Conservation (phyloP, 169 alveolate genomes). For the Plasmodium adleri region DNA sequence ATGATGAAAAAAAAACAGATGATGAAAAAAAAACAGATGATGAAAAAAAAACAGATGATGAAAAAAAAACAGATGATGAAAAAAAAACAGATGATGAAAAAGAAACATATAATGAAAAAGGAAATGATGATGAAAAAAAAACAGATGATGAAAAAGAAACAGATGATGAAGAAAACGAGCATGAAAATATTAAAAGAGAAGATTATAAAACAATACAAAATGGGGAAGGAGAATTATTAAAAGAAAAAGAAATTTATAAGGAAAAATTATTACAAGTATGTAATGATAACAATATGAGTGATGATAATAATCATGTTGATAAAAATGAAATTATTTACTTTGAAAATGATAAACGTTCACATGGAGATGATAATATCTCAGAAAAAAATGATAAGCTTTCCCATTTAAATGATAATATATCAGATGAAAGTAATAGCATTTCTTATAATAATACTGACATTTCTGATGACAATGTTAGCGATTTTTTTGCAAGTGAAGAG, state of each 20-base stretch:
- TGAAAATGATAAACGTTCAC: not conserved
- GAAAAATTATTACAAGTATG: not conserved
- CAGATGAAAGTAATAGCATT: not conserved
- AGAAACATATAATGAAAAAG: not conserved
- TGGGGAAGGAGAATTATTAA: not conserved
- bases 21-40: constrained; percentile 16
- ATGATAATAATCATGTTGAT: not conserved
- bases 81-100: not conserved
- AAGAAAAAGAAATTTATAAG: not conserved
- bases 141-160: constrained; percentile 11
- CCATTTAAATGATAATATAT: not conserved
- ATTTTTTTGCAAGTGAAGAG: not conserved
- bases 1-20: constrained; percentile 10
- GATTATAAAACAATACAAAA: not conserved
- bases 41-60: not conserved
- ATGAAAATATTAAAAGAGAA: not conserved
- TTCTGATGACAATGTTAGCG: not conserved
- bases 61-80: not conserved
- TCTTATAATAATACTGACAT: constrained; percentile 25
- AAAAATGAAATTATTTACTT: not conserved
- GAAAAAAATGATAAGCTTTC: constrained; percentile 7
- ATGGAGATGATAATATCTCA: not conserved
- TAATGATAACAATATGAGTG: not conserved
- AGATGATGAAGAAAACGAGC: not conserved
- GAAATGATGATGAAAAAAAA: not conserved